Base-by-base conservation (phyloP, 2,329 filamentous ascomycete genomes). In the Lasiodiplodia theobromae region DNA sequence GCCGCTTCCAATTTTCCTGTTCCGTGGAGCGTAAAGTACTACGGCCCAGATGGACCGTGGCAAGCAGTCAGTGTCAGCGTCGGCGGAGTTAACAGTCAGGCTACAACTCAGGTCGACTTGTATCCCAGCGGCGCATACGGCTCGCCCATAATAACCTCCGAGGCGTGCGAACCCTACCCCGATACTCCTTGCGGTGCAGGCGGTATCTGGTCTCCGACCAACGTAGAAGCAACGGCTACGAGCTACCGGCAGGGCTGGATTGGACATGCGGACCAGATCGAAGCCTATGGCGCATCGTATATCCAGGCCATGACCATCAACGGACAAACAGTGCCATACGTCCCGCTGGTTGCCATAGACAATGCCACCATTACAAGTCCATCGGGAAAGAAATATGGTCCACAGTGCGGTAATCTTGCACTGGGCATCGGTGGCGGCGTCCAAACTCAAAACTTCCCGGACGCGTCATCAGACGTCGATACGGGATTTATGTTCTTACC, bases 41-140 rank as follows among this genome's bases (percentile, higher is more conserved):
- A 71, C 38, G 72, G 71, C 1, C 72, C 72, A 2, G 72, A 73
- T 69, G 73, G 73, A 4, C 72, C 71, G 3, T 74, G 71, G 71
- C 72, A 74, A 16, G 71, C 71, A 4, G 69, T 73, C 8, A 38
- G 28, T 3, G 63, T 44, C 11, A 25, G 23, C 4, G 51, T 66
- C 18, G 60, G 60, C 1, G 60, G 25, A 21, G 23, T 63, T 10
- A 40, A 68, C 51, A 10, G 47, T n/a, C 63, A 70, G 21, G 64
- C 65, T 8, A 58, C 65, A 5, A 34, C 67, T 10, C 57, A 69
- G 8, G 38, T 72, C 18, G 69, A 70, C 28, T 47, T 71, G 23
- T 68, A 68, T 37, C 71, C 71, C 18, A 70, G 72, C 31, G 71
- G 70, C 21, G 21, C 53, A 10, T 73, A 54, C 28, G 54, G 64